Percentiles rank a stretch among this genome's conserved stretches.
Conservation (phyloP, 345 rosid genomes). For the Sisymbrium altissimum region DNA sequence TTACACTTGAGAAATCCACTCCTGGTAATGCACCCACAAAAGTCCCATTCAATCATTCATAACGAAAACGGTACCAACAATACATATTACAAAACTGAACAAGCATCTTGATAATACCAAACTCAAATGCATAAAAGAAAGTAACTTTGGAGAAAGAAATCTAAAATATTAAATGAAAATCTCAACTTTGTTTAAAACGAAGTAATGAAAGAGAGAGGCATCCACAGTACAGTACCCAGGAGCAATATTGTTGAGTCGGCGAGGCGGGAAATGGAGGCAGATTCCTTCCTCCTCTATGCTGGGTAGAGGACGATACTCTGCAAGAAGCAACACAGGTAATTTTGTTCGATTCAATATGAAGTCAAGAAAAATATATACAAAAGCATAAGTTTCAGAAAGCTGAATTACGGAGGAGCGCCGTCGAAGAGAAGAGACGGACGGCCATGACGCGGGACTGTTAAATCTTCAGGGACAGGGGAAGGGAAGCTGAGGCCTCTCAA, state of each 20-base stretch:
- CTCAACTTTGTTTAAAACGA: not conserved
- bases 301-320: constrained; percentile 50
- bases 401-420: constrained; percentile 50
- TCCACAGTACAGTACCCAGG: constrained; percentile 47
- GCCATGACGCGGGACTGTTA: constrained; percentile 55
- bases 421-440: constrained; percentile 49
- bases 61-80: not conserved
- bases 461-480: constrained; percentile 37
- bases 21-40: constrained; percentile 32
- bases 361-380: too few species aligned
- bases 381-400: too few species aligned
- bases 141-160: not conserved
- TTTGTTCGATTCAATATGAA: not conserved
- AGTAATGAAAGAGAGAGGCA: not conserved
- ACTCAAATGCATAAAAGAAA: not conserved
- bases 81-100: not conserved
- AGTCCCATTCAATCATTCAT: not conserved
- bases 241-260: constrained; percentile 36
- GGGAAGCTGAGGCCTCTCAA: constrained; percentile 11
- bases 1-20: constrained; percentile 41
- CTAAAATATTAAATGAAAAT: too few species aligned
- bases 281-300: constrained; percentile 44
- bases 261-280: constrained; percentile 37
- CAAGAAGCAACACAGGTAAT: constrained; percentile 7
- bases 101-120: not conserved